phyloP scores from a whole-genome alignment of 129 eudicot species.

The Flaveria sonorensis region DNA sequence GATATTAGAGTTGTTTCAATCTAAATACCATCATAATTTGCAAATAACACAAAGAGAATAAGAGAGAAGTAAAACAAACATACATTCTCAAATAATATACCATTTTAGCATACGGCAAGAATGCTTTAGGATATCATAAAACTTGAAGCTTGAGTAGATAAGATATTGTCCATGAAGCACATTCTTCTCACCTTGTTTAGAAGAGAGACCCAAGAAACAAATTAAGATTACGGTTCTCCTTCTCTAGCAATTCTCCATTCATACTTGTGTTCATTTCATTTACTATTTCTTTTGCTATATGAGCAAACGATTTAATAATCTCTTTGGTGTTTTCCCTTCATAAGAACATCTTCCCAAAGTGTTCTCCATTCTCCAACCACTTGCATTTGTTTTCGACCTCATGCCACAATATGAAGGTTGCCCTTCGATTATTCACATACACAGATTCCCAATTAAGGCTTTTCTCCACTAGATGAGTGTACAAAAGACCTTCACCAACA shows the following conservation, averaged over 20 bases:
- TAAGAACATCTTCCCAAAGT: not conserved
- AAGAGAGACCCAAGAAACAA: too few relatives aligned
- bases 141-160: too few relatives aligned
- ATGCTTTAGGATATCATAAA: too few relatives aligned
- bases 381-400: not conserved
- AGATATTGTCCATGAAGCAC: too few relatives aligned
- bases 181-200: too few relatives aligned
- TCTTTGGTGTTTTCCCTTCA: not conserved
- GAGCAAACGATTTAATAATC: not conserved
- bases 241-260: not conserved
- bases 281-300: not conserved
- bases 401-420: not conserved
- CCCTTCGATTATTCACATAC: not conserved
- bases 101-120: too few relatives aligned
- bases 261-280: not conserved
- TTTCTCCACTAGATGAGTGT: not conserved
- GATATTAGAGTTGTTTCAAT: too few relatives aligned
- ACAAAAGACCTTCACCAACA: constrained; percentile 9
- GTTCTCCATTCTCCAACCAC: not conserved
- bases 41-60: too few relatives aligned
- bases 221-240: too few relatives aligned
- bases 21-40: too few relatives aligned
- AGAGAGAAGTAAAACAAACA: too few relatives aligned
- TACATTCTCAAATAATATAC: too few relatives aligned
- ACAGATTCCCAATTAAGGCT: not conserved